phyloP scores from a whole-genome alignment of 2,329 filamentous ascomycete species.

The Stachybotrys echinatus region DNA sequence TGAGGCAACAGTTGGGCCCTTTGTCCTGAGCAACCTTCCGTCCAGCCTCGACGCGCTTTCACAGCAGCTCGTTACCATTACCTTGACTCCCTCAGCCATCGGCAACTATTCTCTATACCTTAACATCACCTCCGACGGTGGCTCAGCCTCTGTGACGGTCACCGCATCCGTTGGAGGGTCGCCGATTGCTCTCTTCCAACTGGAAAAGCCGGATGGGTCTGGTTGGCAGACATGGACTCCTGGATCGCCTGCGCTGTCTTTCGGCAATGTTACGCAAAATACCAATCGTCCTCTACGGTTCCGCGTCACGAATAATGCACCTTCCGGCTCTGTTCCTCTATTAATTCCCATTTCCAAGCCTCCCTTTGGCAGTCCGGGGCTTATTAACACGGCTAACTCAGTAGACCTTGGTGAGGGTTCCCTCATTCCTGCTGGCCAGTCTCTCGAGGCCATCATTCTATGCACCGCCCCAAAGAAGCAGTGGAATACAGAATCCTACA shows the following conservation, averaged over 20 bases:
- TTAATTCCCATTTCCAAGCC: constrained; percentile 1
- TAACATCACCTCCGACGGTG: not conserved
- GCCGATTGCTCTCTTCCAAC: not conserved
- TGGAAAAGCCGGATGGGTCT: constrained; percentile 2
- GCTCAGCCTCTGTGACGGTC: not conserved
- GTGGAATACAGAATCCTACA: constrained; percentile 1
- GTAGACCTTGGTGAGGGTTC: constrained; percentile 1
- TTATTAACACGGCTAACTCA: constrained; percentile 1
- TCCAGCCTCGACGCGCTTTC: not conserved
- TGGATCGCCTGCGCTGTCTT: not conserved
- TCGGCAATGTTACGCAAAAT: not conserved
- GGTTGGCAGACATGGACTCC: constrained; percentile 1
- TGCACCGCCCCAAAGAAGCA: constrained; percentile 1
- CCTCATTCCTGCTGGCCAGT: not conserved
- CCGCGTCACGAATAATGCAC: constrained; percentile 1
- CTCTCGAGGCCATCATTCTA: not conserved
- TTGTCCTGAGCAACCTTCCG: not conserved
- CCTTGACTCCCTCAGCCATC: not conserved
- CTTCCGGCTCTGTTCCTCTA: not conserved
- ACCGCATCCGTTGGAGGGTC: not conserved
- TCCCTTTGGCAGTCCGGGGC: not conserved
- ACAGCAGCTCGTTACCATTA: constrained; percentile 1
- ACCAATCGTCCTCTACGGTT: not conserved
- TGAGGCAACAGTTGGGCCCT: not conserved
- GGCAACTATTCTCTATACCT: not conserved